Percentiles rank a stretch among this genome's conserved stretches.
Evolutionary conservation across 1,139 yeast genomes (phyloP).

Genomic region (Diutina sp.): DNA sequence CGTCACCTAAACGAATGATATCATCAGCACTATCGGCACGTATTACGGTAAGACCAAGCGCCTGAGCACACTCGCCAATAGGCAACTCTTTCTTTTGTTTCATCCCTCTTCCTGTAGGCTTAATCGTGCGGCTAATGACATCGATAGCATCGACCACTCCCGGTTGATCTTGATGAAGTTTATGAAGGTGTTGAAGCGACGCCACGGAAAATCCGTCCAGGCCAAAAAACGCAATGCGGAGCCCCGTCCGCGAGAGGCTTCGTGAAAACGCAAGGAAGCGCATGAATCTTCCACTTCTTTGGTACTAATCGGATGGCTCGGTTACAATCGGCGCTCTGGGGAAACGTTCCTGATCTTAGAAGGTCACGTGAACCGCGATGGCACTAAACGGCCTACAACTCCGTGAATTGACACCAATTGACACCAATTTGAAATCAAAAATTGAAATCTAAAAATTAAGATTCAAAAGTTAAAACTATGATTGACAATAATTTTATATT

Average conservation of each 20-base stretch:
- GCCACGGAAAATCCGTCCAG: constrained; percentile 63
- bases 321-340: neutral
- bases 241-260: neutral
- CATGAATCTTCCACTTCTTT: too few relatives aligned
- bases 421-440: too few relatives aligned
- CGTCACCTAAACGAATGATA: constrained; percentile 19
- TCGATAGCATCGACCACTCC: constrained; percentile 32
- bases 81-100: constrained; percentile 39
- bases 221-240: constrained; percentile 59
- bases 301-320: neutral
- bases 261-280: neutral
- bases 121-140: constrained; percentile 55
- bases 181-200: constrained; percentile 36
- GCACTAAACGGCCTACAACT: neutral
- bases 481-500: too few relatives aligned
- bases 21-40: constrained; percentile 52
- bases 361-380: neutral
- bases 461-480: too few relatives aligned
- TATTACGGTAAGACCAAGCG: constrained; percentile 12
- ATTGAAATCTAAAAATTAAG: too few relatives aligned
- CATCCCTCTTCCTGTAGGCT: constrained; percentile 58
- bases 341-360: too few relatives aligned
- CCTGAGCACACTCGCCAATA: constrained; percentile 25
- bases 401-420: too few relatives aligned
- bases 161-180: constrained; percentile 16